Percentiles rank a stretch among this genome's conserved stretches.
Conservation (phyloP, 345 rosid species). For the Eucalyptus coolabah region DNA sequence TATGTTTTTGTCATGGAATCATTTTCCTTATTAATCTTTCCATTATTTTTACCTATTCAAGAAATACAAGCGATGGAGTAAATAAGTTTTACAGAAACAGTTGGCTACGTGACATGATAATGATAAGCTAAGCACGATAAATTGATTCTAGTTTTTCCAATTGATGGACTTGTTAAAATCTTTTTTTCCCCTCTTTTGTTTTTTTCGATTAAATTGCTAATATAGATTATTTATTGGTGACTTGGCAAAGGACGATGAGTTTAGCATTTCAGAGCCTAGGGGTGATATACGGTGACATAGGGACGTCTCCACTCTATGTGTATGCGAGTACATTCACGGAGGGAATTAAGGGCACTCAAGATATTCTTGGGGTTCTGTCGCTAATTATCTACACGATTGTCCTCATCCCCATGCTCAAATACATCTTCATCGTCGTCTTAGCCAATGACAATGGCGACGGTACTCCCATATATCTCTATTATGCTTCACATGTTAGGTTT, state of each 20-base stretch:
- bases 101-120: not conserved
- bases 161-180: not conserved
- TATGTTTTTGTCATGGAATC: not conserved
- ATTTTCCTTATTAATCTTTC: not conserved
- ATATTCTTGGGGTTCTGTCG: conserved; percentile 59
- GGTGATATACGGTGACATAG: conserved; percentile 69
- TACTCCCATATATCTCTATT: not conserved
- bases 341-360: conserved; percentile 23
- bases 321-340: conserved; percentile 43
- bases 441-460: conserved; percentile 95
- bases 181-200: not conserved
- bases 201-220: not conserved
- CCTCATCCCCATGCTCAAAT: conserved; percentile 50
- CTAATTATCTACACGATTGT: conserved; percentile 54
- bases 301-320: conserved; percentile 78
- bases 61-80: not conserved
- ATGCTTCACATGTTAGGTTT: not conserved
- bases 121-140: not conserved
- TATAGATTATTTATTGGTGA: not conserved
- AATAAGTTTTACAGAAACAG: not conserved
- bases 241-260: conserved; percentile 45
- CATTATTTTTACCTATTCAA: not conserved
- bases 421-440: conserved; percentile 49
- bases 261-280: conserved; percentile 73
- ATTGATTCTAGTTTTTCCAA: not conserved